phyloP scores from a whole-genome alignment of 1,139 yeast genomes.

The Saccharomyces hybrid region DNA sequence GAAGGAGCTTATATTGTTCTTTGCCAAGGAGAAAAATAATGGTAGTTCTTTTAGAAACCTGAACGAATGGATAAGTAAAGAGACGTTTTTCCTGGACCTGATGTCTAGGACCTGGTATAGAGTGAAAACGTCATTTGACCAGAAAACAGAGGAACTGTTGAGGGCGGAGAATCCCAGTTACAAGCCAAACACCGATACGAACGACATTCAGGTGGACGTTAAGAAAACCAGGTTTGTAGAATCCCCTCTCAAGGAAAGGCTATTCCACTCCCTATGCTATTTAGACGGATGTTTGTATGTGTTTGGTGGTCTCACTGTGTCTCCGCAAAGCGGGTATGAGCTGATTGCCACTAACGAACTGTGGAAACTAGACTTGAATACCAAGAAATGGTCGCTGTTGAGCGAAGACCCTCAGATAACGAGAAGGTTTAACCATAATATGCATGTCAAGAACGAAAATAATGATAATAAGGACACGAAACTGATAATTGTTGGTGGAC shows the following conservation, averaged over 20 bases:
- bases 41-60: slow-evolving; percentile 22
- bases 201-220: background rate
- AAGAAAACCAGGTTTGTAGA: background rate
- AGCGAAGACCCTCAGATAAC: slow-evolving; percentile 38
- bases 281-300: slow-evolving; percentile 46
- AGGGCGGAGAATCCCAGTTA: background rate
- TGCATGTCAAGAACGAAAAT: slow-evolving; percentile 40
- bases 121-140: slow-evolving; percentile 26
- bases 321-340: slow-evolving; percentile 30
- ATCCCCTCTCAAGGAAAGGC: slow-evolving; percentile 43
- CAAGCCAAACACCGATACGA: background rate
- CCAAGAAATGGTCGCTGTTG: slow-evolving; percentile 47
- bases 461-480: slow-evolving; percentile 47
- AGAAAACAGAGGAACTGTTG: background rate
- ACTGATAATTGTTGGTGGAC: slow-evolving; percentile 56
- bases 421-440: slow-evolving; percentile 46
- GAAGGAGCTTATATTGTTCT: slow-evolving; percentile 25
- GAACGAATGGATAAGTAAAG: slow-evolving; percentile 48
- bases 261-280: slow-evolving; percentile 53
- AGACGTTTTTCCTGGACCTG: slow-evolving; percentile 50
- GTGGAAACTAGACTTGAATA: slow-evolving; percentile 55
- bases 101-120: slow-evolving; percentile 53
- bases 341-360: slow-evolving; percentile 54
- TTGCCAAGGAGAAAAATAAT: slow-evolving; percentile 20
- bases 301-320: slow-evolving; percentile 51